phyloP scores from a whole-genome alignment of 2,329 filamentous ascomycete genomes.

The Bimuria novae-zelandiae region DNA sequence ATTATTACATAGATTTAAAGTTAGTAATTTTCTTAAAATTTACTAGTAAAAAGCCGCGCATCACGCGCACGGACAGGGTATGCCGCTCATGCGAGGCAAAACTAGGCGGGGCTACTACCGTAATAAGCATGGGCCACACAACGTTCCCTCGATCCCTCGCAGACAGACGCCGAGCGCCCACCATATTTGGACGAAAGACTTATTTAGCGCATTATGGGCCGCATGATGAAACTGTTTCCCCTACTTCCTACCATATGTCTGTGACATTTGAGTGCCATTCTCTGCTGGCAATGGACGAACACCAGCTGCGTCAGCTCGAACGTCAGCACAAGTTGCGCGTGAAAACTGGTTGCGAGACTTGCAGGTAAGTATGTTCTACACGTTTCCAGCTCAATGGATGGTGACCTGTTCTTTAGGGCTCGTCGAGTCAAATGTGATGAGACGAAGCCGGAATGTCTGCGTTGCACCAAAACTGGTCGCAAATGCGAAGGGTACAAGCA shows the following conservation, averaged over 20 bases:
- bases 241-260: neutral
- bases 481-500: conserved; percentile 46
- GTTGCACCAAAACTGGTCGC: conserved; percentile 44
- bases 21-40: too few relatives aligned
- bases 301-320: conserved; percentile 30
- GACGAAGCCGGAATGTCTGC: conserved; percentile 35
- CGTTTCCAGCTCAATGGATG: neutral
- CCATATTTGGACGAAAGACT: conserved; percentile 1
- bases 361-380: conserved; percentile 24
- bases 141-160: conserved; percentile 4
- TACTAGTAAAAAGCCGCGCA: too few relatives aligned
- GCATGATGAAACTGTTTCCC: conserved; percentile 4
- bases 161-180: neutral
- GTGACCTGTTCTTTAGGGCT: conserved; percentile 23
- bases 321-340: conserved; percentile 35
- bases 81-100: conserved; percentile 6
- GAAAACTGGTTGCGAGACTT: conserved; percentile 38
- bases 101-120: conserved; percentile 3
- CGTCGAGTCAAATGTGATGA: conserved; percentile 47
- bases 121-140: conserved; percentile 5
- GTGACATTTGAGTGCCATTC: conserved; percentile 4
- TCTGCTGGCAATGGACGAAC: conserved; percentile 27
- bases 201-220: conserved; percentile 9
- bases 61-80: neutral
- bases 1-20: too few relatives aligned